Evolutionary conservation across 1,284 basidiomycete genomes (phyloP), one percentile per base, ranked within the genome.

Genomic region (Austroboletus sp.): DNA sequence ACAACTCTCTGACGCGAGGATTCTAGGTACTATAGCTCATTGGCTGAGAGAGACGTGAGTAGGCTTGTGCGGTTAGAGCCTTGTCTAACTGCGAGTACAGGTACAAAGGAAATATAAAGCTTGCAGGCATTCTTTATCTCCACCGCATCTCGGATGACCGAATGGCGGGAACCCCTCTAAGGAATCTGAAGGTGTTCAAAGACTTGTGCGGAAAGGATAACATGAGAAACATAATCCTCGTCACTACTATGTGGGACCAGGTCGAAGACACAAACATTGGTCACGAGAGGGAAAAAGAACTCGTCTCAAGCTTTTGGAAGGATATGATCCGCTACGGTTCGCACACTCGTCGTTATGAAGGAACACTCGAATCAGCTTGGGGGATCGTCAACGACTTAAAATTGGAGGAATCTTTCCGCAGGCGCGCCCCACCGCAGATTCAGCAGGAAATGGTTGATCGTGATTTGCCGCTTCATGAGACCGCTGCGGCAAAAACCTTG

Each of bases 71-170:
- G 19, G 4, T 19, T 19, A 2, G 19, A 19, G 17, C 33, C 5
- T 19, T 6, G 3, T 9, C 11, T 12, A 19, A 12, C 29, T 57
- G 16, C 27, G 13, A 2, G 25, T 3, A 21, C 12, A n/a, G 53
- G 8, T 53, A 58, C 21, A 34, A 42, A 25, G 48, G 47, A 12
- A 42, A 52, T 23, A 47, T 42, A 32, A 62, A 45, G 35, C 48
- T 64, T 10, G 15, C 50, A 4, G 61, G 61, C 13, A 27, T 61
- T 23, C 40, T 65, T n/a, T 61, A 61, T 36, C 46, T 63, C 44
- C 59, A 65, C 35, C 58, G 50, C 4, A 61, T 63, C n/a, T 65
- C 72, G 13, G 75, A 76, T 51, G 60, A 61, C 49, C 66, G 74
- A 23, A 57, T 77, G 49, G 68, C 66, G 4, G 73, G 73, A 13